Percentiles rank a stretch among this genome's conserved stretches.
phyloP scores from a whole-genome alignment of 495 filamentous ascomycete species.

The Aspergillus nidulans region DNA sequence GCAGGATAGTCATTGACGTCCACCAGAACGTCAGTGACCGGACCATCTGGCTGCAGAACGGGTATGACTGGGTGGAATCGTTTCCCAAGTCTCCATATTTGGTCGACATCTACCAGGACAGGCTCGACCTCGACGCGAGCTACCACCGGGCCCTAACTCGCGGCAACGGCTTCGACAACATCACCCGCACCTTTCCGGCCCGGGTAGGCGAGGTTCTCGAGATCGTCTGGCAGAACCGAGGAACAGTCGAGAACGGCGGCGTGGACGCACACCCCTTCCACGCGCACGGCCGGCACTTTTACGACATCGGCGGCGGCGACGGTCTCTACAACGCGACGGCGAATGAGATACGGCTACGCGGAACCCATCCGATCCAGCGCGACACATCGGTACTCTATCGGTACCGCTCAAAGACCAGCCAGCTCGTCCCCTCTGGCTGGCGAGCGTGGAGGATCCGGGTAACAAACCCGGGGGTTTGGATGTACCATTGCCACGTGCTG shows the following conservation, averaged over 20 bases:
- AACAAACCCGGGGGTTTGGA: conserved; percentile 54
- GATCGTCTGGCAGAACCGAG: conserved; percentile 53
- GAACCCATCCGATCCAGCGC: conserved; percentile 40
- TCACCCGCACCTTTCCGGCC: conserved; percentile 46
- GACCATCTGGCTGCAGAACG: conserved; percentile 40
- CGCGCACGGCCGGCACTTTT: conserved; percentile 54
- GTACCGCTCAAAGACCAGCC: conserved; percentile 31
- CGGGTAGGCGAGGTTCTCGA: conserved; percentile 59
- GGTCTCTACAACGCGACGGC: conserved; percentile 49
- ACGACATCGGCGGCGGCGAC: conserved; percentile 54
- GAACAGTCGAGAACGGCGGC: conserved; percentile 31
- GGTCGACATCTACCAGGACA: conserved; percentile 50
- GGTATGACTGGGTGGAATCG: conserved; percentile 46
- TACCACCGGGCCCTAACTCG: conserved; percentile 16
- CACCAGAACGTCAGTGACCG: conserved; percentile 40
- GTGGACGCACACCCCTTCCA: conserved; percentile 61
- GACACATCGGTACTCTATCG: conserved; percentile 55
- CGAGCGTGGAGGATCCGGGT: conserved; percentile 53
- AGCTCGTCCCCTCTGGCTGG: conserved; percentile 49
- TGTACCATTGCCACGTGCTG: conserved; percentile 60
- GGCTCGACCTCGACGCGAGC: conserved; percentile 38
- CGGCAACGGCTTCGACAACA: conserved; percentile 49
- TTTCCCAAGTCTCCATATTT: conserved; percentile 46
- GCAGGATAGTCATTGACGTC: conserved; percentile 43
- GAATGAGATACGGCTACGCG: conserved; percentile 47